These are phyloP conservation scores for Mycena galopus DNA, from an alignment of 768 basidiomycete species.

Conservation along the genomic window DNA sequence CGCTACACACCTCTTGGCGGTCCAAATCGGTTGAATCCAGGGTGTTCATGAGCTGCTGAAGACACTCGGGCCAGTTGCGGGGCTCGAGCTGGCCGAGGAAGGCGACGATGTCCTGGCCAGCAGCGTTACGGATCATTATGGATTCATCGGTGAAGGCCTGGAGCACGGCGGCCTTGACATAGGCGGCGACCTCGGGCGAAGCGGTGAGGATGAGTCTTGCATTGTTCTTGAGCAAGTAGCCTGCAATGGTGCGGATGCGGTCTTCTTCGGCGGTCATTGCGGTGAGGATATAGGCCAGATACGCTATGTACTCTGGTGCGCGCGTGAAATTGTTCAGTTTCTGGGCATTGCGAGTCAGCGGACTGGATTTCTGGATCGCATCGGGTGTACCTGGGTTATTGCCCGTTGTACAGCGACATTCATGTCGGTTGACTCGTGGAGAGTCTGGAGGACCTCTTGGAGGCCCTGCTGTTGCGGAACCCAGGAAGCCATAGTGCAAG, in stretches of 20 bases:
- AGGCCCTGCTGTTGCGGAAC: slow-evolving; percentile 86
- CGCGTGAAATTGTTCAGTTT: slow-evolving; percentile 91
- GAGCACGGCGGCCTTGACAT: slow-evolving; percentile 82
- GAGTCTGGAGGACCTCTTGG: slow-evolving; percentile 91
- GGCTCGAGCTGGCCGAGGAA: slow-evolving; percentile 91
- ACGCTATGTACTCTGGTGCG: slow-evolving; percentile 94
- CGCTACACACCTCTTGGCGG: slow-evolving; percentile 83
- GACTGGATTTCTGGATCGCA: slow-evolving; percentile 36
- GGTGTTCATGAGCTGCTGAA: slow-evolving; percentile 85
- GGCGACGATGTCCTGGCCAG: slow-evolving; percentile 92
- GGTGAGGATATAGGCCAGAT: slow-evolving; percentile 94
- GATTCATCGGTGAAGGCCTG: slow-evolving; percentile 86
- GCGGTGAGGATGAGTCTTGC: slow-evolving; percentile 81
- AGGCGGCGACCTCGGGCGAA: slow-evolving; percentile 74
- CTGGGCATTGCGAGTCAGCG: slow-evolving; percentile 51
- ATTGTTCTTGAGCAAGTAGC: slow-evolving; percentile 97
- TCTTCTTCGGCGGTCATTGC: slow-evolving; percentile 87
- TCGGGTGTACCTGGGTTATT: slow-evolving; percentile 79
- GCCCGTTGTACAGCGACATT: slow-evolving; percentile 80
- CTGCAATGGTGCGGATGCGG: slow-evolving; percentile 94
- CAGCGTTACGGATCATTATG: slow-evolving; percentile 93
- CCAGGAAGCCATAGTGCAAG: slow-evolving; percentile 78
- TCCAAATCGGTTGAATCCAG: slow-evolving; percentile 82
- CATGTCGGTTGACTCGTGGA: slow-evolving; percentile 90
- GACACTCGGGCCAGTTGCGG: slow-evolving; percentile 94